Conservation (phyloP, 2,329 filamentous ascomycete species). For the Botrytis medusae region DNA sequence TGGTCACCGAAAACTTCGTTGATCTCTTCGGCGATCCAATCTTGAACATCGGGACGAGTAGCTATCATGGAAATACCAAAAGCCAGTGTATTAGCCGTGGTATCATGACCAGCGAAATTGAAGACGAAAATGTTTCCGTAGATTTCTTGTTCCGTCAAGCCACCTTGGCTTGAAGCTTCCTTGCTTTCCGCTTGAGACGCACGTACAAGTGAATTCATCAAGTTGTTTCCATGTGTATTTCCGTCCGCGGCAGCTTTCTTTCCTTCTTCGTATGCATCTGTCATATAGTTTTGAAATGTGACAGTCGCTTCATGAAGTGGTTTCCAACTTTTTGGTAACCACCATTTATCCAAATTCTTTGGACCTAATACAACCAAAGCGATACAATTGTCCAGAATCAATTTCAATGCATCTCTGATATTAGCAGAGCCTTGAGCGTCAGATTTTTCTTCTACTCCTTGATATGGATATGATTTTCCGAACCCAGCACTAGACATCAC, state of each 20-base stretch:
- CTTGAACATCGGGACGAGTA: slow-evolving; percentile 13
- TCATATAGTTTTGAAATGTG: slow-evolving; percentile 20
- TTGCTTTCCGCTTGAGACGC: slow-evolving; percentile 5
- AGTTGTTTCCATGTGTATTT: slow-evolving; percentile 1
- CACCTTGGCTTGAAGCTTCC: slow-evolving; percentile 5
- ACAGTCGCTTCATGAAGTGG: slow-evolving; percentile 11
- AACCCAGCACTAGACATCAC: slow-evolving; percentile 19
- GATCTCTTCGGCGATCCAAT: slow-evolving; percentile 12
- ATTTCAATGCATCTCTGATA: slow-evolving; percentile 6
- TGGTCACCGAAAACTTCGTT: slow-evolving; percentile 3
- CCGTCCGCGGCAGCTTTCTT: slow-evolving; percentile 6
- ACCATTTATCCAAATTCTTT: slow-evolving; percentile 17
- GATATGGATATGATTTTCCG: slow-evolving; percentile 16
- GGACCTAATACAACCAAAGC: slow-evolving; percentile 13
- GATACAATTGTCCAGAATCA: slow-evolving; percentile 19
- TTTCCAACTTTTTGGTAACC: slow-evolving; percentile 20
- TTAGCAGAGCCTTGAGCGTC: background rate
- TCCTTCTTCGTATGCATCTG: slow-evolving; percentile 13
- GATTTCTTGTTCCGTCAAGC: slow-evolving; percentile 18
- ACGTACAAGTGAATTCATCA: slow-evolving; percentile 20
- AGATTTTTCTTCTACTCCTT: slow-evolving; percentile 6
- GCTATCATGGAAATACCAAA: background rate
- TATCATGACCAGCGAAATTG: slow-evolving; percentile 18
- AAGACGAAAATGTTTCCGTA: slow-evolving; percentile 20
- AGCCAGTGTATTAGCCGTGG: slow-evolving; percentile 8